Base-by-base conservation (phyloP, 768 basidiomycete species). In the Krasilnikovozyma curviuscula region DNA sequence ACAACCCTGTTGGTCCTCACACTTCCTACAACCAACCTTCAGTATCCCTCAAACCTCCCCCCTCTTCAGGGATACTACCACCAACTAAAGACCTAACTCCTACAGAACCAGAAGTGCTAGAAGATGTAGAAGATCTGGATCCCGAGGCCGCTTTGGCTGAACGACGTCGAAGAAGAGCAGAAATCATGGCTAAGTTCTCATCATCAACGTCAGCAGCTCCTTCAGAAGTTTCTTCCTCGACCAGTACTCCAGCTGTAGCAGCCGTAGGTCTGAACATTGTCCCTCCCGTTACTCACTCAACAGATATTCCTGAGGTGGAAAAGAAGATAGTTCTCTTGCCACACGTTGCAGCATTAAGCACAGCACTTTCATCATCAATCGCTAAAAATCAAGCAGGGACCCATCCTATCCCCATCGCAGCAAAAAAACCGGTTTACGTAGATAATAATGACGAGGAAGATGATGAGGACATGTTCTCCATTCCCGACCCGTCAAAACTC, bases 381-480 rank as follows among this genome's bases (percentile, higher is more conserved):
- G n/a, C 21, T 28, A 40, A 21, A 42, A 18, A 10, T 1, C 21
- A n/a, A 10, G n/a, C 32, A 5, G 27, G 16, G 16, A n/a, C 21
- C 8, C 10, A 13, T 19, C 10, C 7, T 6, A 5, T 16, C 5
- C 3, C 14, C 6, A 5, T 23, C 7, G 7, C 7, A 16, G 2
- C 21, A 24, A 23, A 25, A 25, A 57, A 21, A 50, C 52, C 14
- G 57, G 56, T 16, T 10, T 70, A 71, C n/a, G 73, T 73, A 24
- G 64, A 55, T 21, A 62, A 56, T 19, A 31, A 44, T 9, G 50
- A 46, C 7, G 48, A 32, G 2, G 44, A 29, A 5, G 53, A 43
- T 13, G 72, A 91, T 1, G 85, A 91, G 53, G 91, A 95, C 62
- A 95, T 98, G 88, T 97, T 97, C 58, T 79, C 85, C 21, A 71